A percentile compares a stretch with the other conserved stretches of the same genome.
These are phyloP conservation scores for Ganoderma resinaceum DNA, from an alignment of 1,284 basidiomycete species.

Conservation along the genomic window DNA sequence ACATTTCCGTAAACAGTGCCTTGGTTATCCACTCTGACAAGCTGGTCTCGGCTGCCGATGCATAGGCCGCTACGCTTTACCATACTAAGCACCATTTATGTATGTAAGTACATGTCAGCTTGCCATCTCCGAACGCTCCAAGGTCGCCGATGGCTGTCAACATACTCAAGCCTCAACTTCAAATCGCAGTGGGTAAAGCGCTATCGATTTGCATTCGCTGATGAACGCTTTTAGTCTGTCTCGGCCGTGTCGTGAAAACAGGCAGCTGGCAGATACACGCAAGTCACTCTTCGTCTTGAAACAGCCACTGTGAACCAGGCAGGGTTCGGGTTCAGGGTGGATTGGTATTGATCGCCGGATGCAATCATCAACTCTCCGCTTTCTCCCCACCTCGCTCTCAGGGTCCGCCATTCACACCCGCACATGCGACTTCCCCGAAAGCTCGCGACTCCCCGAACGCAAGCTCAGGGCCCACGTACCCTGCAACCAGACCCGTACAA, in stretches of 20 bases:
- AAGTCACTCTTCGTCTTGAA: background rate
- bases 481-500: background rate
- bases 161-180: background rate
- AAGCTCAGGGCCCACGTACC: background rate
- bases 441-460: background rate
- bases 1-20: background rate
- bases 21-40: background rate
- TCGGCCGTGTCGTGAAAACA: background rate
- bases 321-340: background rate
- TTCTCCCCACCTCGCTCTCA: background rate
- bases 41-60: background rate
- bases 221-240: background rate
- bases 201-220: background rate
- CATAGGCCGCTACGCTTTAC: background rate
- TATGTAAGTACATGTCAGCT: background rate
- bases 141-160: background rate
- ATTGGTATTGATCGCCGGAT: background rate
- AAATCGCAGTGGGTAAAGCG: background rate
- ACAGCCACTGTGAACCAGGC: background rate
- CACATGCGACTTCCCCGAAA: background rate
- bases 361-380: background rate
- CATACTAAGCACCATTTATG: background rate
- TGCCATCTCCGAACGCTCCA: background rate
- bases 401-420: background rate
- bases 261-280: background rate